Evolutionary conservation across 805 yeast genomes (phyloP).

Genomic region (Candida coleopterorum): DNA sequence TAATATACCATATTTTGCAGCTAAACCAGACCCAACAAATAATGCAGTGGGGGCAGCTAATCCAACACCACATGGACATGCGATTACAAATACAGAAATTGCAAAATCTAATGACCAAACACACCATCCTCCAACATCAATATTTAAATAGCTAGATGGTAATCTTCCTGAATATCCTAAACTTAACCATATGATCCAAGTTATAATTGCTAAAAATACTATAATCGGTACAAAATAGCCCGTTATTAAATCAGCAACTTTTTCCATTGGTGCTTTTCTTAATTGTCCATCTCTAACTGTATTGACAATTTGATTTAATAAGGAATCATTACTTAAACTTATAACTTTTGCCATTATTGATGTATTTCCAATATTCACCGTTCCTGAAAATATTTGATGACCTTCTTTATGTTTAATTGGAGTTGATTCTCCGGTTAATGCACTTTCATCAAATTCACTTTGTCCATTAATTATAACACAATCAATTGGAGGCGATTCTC

Average conservation of each 20-base stretch:
- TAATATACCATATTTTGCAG: slow-evolving; percentile 71
- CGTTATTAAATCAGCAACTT: slow-evolving; percentile 63
- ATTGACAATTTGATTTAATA: slow-evolving; percentile 64
- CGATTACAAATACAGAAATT: slow-evolving; percentile 74
- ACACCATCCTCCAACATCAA: slow-evolving; percentile 68
- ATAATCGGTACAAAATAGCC: slow-evolving; percentile 72
- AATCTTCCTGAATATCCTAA: slow-evolving; percentile 51
- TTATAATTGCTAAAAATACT: slow-evolving; percentile 50
- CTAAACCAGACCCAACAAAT: slow-evolving; percentile 74
- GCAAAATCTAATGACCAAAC: slow-evolving; percentile 77
- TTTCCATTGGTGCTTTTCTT: slow-evolving; percentile 68
- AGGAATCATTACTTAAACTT: slow-evolving; percentile 58
- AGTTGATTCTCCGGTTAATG: slow-evolving; percentile 56
- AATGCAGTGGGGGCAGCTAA: slow-evolving; percentile 82
- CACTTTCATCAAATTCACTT: slow-evolving; percentile 55
- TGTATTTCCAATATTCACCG: slow-evolving; percentile 56
- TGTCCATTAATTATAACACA: slow-evolving; percentile 45
- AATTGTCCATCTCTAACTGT: slow-evolving; percentile 72
- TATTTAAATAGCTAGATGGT: slow-evolving; percentile 54
- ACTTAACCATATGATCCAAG: slow-evolving; percentile 67
- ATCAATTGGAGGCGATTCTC: slow-evolving; percentile 60
- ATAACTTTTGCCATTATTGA: slow-evolving; percentile 52
- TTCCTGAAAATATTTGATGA: slow-evolving; percentile 69
- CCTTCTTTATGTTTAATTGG: slow-evolving; percentile 57
- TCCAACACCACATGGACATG: slow-evolving; percentile 85